phyloP scores from a whole-genome alignment of 352 stramenopile species.

The Phytophthora hybrid region DNA sequence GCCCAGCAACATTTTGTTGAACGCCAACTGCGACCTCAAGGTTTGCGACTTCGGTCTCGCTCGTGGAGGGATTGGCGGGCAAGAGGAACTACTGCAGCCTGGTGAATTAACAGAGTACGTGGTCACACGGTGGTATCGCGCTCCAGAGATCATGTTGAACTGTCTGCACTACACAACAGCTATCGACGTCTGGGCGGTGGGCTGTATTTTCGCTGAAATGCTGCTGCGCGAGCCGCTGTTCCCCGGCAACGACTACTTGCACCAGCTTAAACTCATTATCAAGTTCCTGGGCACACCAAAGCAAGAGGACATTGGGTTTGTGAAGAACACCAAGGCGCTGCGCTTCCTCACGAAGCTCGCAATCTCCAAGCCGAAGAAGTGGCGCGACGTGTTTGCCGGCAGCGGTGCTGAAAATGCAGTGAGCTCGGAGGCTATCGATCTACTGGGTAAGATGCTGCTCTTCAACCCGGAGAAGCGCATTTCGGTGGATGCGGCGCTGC shows the following conservation, averaged over 20 bases:
- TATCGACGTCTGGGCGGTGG: constrained; percentile 95
- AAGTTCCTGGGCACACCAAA: constrained; percentile 76
- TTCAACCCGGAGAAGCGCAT: constrained; percentile 84
- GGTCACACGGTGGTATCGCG: constrained; percentile 88
- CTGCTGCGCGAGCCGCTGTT: constrained; percentile 97
- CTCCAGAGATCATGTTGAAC: constrained; percentile 95
- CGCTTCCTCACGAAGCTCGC: constrained; percentile 88
- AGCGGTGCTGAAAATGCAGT: constrained; percentile 36
- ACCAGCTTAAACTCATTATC: constrained; percentile 87
- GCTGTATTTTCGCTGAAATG: constrained; percentile 99
- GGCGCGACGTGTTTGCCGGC: constrained; percentile 63
- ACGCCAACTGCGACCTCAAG: constrained; percentile 85
- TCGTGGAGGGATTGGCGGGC: constrained; percentile 56
- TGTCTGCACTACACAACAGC: constrained; percentile 95
- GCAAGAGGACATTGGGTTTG: constrained; percentile 79
- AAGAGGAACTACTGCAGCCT: constrained; percentile 11
- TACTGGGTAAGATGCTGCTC: constrained; percentile 72
- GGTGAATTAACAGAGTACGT: constrained; percentile 71
- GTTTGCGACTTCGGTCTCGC: constrained; percentile 83
- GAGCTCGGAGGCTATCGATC: constrained; percentile 60
- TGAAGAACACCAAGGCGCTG: constrained; percentile 92
- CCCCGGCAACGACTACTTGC: constrained; percentile 86
- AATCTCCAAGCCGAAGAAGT: constrained; percentile 83
- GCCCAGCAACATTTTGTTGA: constrained; percentile 83
- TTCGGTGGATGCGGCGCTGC: constrained; percentile 62